phyloP scores from a whole-genome alignment of 345 rosid genomes.

The Ailanthus altissimus region DNA sequence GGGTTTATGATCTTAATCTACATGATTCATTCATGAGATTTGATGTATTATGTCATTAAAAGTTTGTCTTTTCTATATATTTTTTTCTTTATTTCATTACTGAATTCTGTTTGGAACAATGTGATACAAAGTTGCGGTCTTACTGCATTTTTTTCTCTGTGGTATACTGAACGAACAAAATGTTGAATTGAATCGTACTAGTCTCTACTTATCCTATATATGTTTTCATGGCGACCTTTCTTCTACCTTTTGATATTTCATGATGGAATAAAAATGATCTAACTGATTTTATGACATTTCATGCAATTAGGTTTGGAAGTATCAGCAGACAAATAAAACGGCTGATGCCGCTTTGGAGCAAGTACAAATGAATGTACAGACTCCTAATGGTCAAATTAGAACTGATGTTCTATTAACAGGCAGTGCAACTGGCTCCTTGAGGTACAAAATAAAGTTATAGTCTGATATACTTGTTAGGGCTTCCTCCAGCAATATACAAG shows the following conservation, averaged over 20 bases:
- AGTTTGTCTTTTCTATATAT: background rate
- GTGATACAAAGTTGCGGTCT: background rate
- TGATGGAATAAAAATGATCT: background rate
- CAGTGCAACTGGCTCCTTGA: conserved; percentile 50
- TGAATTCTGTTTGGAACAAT: background rate
- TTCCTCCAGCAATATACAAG: background rate
- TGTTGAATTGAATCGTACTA: no score
- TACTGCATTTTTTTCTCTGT: background rate
- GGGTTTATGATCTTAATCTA: background rate
- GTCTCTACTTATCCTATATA: no score
- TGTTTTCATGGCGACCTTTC: background rate
- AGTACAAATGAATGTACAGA: conserved; percentile 38
- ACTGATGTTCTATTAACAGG: conserved; percentile 57
- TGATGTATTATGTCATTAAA: background rate
- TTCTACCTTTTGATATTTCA: background rate
- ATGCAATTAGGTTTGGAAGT: conserved; percentile 61
- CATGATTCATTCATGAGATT: background rate
- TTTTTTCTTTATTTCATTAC: background rate
- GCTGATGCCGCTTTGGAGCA: conserved; percentile 61
- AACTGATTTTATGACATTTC: no score
- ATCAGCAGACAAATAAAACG: conserved; percentile 33
- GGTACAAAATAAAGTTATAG: conserved; percentile 41
- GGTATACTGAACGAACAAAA: no score
- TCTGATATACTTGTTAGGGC: conserved; percentile 14
- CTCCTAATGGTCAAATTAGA: conserved; percentile 50